These are phyloP conservation scores for Bauhinia variegata DNA, from an alignment of 306 rosid species.

Conservation along the genomic window DNA sequence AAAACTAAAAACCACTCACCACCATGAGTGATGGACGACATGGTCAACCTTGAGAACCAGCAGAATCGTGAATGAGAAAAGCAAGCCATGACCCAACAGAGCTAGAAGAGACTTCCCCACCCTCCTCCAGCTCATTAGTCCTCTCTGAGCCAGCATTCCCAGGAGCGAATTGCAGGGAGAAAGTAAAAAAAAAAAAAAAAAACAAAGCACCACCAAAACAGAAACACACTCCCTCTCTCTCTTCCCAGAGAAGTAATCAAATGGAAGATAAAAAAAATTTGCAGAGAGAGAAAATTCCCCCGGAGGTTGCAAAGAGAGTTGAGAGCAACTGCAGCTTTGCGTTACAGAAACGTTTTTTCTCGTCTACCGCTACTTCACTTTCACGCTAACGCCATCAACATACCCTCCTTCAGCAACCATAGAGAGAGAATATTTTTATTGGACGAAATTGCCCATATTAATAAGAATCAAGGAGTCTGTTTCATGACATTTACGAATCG, in stretches of 20 bases:
- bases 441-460: conserved; percentile 28
- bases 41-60: conserved; percentile 74
- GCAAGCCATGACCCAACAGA: conserved; percentile 65
- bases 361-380: conserved; percentile 30
- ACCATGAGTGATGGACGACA: conserved; percentile 60
- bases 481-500: background rate
- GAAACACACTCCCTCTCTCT: background rate
- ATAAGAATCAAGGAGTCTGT: background rate
- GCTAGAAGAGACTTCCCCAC: conserved; percentile 68
- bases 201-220: background rate
- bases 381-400: conserved; percentile 54
- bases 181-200: too few relatives aligned
- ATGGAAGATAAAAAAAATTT: background rate
- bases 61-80: conserved; percentile 68
- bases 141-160: conserved; percentile 61
- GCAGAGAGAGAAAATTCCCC: conserved; percentile 26
- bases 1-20: conserved; percentile 51
- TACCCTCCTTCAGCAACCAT: too few relatives aligned
- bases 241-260: too few relatives aligned
- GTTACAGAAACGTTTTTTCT: conserved; percentile 1
- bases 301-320: conserved; percentile 40
- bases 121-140: conserved; percentile 84
- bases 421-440: background rate
- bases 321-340: background rate
- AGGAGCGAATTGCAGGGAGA: conserved; percentile 15